Percentiles rank a stretch among this genome's conserved stretches.
Evolutionary conservation across 345 rosid species (phyloP).

Genomic region (Citrus unshiu): DNA sequence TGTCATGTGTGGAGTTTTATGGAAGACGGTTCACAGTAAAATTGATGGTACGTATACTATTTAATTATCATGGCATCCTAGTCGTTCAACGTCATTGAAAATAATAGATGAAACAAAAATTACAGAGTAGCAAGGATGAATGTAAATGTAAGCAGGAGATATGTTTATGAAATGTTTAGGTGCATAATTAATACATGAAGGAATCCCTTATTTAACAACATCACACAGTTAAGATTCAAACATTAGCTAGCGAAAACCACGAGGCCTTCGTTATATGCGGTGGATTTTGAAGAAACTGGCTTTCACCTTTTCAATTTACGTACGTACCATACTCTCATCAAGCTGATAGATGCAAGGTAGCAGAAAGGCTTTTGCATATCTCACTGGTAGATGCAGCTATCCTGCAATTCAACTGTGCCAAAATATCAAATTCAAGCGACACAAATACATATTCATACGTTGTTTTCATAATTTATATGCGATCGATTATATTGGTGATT

Average conservation of each 20-base stretch:
- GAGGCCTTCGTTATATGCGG: not conserved
- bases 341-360: not conserved
- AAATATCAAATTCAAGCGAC: not conserved
- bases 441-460: no score
- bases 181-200: not conserved
- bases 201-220: not conserved
- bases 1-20: no score
- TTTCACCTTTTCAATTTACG: not conserved
- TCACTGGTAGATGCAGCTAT: not conserved
- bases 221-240: not conserved
- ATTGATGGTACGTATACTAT: no score
- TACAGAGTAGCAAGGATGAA: not conserved
- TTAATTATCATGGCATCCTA: no score
- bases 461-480: no score
- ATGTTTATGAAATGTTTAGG: not conserved
- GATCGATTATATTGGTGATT: no score
- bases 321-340: no score
- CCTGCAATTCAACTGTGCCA: conserved; percentile 10
- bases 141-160: not conserved
- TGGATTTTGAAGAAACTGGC: not conserved
- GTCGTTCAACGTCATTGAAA: not conserved
- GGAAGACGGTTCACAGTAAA: no score
- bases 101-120: not conserved
- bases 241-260: not conserved
- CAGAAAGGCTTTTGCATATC: not conserved